phyloP scores from a whole-genome alignment of 208 protist species.

The Plasmodiophora brassicae region DNA sequence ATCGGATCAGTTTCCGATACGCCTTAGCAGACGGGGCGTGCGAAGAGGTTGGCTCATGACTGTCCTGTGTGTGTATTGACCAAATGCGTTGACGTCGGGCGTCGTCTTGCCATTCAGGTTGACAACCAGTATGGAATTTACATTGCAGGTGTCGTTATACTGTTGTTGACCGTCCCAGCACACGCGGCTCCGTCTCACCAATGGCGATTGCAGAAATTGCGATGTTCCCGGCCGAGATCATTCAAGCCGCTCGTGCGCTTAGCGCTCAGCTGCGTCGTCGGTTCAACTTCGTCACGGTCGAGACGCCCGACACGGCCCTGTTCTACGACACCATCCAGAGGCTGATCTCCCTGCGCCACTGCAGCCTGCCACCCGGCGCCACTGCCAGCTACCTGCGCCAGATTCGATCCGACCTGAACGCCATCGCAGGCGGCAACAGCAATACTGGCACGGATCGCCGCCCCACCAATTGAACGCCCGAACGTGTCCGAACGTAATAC shows the following conservation, averaged over 20 bases:
- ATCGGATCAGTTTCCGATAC: neutral
- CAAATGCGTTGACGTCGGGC: neutral
- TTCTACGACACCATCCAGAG: conserved; percentile 30
- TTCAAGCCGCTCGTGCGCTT: neutral
- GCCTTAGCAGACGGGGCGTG: neutral
- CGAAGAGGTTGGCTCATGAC: no score
- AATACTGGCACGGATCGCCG: no score
- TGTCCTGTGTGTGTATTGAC: no score
- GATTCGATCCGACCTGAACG: no score
- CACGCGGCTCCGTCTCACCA: neutral
- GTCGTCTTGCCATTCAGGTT: neutral
- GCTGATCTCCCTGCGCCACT: conserved; percentile 24
- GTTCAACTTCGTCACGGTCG: neutral
- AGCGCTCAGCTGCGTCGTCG: neutral
- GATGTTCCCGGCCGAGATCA: neutral
- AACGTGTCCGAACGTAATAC: no score
- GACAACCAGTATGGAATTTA: conserved; percentile 4
- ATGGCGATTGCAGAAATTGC: neutral
- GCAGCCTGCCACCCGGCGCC: neutral
- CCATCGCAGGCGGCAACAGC: no score
- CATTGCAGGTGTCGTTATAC: neutral
- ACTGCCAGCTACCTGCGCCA: neutral
- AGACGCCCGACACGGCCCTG: neutral
- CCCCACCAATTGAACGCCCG: no score
- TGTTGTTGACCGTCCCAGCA: neutral